Evolutionary conservation across 345 rosid species (phyloP).

Genomic region (Eucalyptus tenuipes): DNA sequence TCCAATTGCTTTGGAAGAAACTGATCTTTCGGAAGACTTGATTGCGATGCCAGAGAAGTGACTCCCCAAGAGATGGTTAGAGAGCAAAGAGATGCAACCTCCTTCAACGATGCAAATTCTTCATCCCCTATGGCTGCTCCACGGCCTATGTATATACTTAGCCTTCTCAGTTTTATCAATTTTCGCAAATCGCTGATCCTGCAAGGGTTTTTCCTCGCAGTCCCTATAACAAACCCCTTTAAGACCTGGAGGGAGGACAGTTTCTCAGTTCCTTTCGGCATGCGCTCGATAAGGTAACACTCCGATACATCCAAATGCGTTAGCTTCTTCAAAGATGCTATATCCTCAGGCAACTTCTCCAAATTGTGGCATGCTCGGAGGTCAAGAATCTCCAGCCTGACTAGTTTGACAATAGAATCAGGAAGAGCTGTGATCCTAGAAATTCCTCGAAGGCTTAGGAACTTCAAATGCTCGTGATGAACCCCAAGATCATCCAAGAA

Average conservation of each 20-base stretch:
- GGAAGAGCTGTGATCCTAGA: too few relatives aligned
- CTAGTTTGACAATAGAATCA: too few relatives aligned
- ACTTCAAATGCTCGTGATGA: background rate
- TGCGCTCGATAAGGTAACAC: too few relatives aligned
- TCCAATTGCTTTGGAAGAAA: rapidly evolving
- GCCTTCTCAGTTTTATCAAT: background rate
- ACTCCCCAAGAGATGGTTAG: background rate
- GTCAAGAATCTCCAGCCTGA: rapidly evolving
- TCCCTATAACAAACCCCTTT: constrained; percentile 16
- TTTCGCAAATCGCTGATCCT: background rate
- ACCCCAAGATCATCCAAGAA: constrained; percentile 1
- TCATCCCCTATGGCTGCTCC: constrained; percentile 7
- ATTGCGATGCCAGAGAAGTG: background rate
- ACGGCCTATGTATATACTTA: background rate
- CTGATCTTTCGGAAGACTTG: background rate
- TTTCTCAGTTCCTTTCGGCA: too few relatives aligned
- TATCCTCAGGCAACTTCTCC: too few relatives aligned
- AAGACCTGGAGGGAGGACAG: background rate
- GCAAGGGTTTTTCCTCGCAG: background rate
- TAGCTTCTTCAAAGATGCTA: too few relatives aligned
- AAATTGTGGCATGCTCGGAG: too few relatives aligned
- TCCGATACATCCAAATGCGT: too few relatives aligned
- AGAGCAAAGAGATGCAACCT: background rate
- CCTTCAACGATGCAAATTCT: background rate
- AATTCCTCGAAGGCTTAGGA: too few relatives aligned